Percentiles rank a stretch among this genome's conserved stretches.
These are phyloP conservation scores for Tanacetum coccineum DNA, from an alignment of 129 eudicot species.

Conservation along the genomic window DNA sequence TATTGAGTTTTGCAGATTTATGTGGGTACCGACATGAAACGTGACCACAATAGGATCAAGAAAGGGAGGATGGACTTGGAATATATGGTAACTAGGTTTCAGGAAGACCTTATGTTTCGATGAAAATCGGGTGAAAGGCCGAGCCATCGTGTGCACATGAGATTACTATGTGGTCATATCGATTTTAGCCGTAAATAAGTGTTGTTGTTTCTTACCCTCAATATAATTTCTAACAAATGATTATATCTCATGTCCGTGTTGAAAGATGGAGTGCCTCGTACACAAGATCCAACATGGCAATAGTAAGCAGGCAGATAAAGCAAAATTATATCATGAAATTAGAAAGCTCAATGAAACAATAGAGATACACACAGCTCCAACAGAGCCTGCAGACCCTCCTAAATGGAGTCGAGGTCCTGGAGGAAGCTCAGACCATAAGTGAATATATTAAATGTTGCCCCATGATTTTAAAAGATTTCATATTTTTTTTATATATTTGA, in stretches of 20 bases:
- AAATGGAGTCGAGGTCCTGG: not conserved
- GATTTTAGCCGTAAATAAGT: not conserved
- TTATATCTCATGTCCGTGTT: not conserved
- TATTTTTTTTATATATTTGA: no score
- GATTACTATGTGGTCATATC: constrained; percentile 17
- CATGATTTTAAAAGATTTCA: no score
- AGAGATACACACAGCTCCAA: constrained; percentile 5
- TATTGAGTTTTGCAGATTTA: not conserved
- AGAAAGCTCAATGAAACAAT: constrained; percentile 13
- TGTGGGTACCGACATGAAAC: constrained; percentile 1
- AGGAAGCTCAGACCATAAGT: no score
- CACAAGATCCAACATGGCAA: constrained; percentile 17
- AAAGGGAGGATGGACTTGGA: constrained; percentile 14
- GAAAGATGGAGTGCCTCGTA: constrained; percentile 14
- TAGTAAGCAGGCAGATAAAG: not conserved
- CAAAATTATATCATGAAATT: constrained; percentile 11
- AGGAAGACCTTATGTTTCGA: constrained; percentile 17
- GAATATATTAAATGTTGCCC: no score
- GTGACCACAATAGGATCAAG: constrained; percentile 22
- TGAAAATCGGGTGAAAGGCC: constrained; percentile 1
- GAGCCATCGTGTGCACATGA: not conserved
- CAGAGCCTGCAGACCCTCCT: not conserved
- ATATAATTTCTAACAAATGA: not conserved
- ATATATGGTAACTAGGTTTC: constrained; percentile 17
- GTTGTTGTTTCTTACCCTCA: not conserved